A percentile compares a stretch with the other conserved stretches of the same genome.
These are phyloP conservation scores for Colletotrichum gloeosporioides DNA, from an alignment of 2,329 filamentous ascomycete genomes.

Conservation along the genomic window DNA sequence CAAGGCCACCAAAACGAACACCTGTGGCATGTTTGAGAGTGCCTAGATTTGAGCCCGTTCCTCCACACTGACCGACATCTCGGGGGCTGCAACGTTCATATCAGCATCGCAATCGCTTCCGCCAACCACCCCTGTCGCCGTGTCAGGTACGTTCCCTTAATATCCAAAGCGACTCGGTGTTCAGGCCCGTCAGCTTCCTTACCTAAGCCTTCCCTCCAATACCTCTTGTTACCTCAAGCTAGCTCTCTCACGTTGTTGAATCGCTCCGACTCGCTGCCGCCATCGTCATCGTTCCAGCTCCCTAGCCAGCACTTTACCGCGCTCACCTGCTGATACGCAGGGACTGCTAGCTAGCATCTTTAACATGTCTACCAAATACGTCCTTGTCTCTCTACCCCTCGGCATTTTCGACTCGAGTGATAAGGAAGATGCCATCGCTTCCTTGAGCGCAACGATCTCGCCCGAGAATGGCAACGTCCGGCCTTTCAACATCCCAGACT, in stretches of 20 bases:
- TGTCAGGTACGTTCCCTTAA: not conserved
- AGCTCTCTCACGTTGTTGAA: not conserved
- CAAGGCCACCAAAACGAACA: not conserved
- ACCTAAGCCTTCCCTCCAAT: not conserved
- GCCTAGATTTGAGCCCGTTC: not conserved
- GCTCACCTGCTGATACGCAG: not conserved
- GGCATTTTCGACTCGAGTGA: constrained; percentile 84
- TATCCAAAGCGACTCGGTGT: not conserved
- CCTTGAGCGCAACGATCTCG: constrained; percentile 74
- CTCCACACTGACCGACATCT: not conserved
- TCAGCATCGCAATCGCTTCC: not conserved
- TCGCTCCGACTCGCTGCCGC: not conserved
- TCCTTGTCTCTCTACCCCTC: constrained; percentile 88
- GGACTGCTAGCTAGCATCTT: not conserved
- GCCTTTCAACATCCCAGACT: constrained; percentile 85
- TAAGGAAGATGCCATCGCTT: constrained; percentile 79
- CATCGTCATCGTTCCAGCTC: not conserved
- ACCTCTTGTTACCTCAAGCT: not conserved
- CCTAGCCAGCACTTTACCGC: not conserved
- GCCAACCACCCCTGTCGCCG: not conserved
- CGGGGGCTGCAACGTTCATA: not conserved
- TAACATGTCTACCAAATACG: constrained; percentile 69
- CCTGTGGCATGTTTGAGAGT: not conserved
- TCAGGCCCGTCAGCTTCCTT: not conserved
- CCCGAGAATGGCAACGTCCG: constrained; percentile 77